Base-by-base conservation (phyloP, 495 filamentous ascomycete species). In the Evansstolkia leycettana region DNA sequence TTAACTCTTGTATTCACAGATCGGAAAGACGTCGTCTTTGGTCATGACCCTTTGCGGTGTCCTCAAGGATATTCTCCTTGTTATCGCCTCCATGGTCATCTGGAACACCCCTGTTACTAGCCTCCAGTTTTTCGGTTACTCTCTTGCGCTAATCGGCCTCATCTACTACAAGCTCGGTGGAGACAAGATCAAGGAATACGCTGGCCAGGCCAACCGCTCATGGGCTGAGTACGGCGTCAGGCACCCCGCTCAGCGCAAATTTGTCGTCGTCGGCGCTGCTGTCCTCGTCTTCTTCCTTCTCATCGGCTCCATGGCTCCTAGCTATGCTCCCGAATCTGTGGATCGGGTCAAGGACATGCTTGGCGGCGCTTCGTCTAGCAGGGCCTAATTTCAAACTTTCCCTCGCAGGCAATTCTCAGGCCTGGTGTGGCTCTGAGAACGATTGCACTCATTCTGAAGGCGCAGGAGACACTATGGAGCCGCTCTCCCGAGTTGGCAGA, bases 1-100 rank as follows among this genome's bases (percentile, higher is more conserved):
- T 14, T 19, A 19, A 8, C n/a, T 33, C 17, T 16, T 17, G 15
- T 16, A 7, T 33, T 35, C 28, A 36, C 46, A 94, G 87, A 98
- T 98, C 59, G 28, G 28, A 63, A 89, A 85, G 67, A 98, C 90
- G 15, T 95, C 89, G 0, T 89, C 86, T 33, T 75, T 98, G 28
- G 86, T 95, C 52, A 84, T 95, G 58, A 96, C 90, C 26, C 82
- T 98, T 33, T 96, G 85, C 62, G 90, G 90, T 66, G 88, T 98
- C 39, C 77, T 96, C 52, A 98, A 98, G 72, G 90, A 98, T 69
- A 89, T 98, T 46, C 76, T 98, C 40, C 81, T 98, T 18, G 88
- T 98, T 32, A 63, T 68, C 36, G 83, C 84, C 34, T 94, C 85
- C 37, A 90, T 95, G 73, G 51, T 83, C 41, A 80, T 98, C 58